Percentiles rank a stretch among this genome's conserved stretches.
phyloP scores from a whole-genome alignment of 441 rosid species.

The Populus hybrid region DNA sequence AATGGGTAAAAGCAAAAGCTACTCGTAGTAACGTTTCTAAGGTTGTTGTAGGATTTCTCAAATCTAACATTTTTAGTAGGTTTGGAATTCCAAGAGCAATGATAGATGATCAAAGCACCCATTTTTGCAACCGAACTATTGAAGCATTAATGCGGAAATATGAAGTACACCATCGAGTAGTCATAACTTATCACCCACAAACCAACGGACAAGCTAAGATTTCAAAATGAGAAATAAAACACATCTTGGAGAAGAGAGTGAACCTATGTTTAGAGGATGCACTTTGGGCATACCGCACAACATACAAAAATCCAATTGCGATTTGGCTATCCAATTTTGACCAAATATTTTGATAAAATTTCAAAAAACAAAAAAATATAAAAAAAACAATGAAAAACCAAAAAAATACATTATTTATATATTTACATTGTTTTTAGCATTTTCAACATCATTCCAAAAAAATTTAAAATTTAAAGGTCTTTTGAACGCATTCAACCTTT shows the following conservation, averaged over 20 bases:
- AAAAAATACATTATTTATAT: too few species aligned
- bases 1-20: too few species aligned
- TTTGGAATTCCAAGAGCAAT: neutral
- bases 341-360: too few species aligned
- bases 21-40: neutral
- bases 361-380: neutral
- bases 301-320: neutral
- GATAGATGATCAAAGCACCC: neutral
- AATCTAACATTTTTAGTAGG: neutral
- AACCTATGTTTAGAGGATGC: neutral
- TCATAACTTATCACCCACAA: neutral
- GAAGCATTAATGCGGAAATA: neutral
- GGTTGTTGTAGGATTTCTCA: neutral
- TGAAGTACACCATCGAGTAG: neutral
- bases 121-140: too few species aligned
- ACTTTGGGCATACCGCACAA: neutral
- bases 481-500: too few species aligned
- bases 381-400: too few species aligned
- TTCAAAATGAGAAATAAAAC: too few species aligned
- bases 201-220: too few species aligned
- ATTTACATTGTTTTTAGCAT: too few species aligned
- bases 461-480: too few species aligned
- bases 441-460: too few species aligned
- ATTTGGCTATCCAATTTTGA: neutral
- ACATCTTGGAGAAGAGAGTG: neutral